Conservation (phyloP, 2,329 filamentous ascomycete genomes). For the Penicillium sp. region DNA sequence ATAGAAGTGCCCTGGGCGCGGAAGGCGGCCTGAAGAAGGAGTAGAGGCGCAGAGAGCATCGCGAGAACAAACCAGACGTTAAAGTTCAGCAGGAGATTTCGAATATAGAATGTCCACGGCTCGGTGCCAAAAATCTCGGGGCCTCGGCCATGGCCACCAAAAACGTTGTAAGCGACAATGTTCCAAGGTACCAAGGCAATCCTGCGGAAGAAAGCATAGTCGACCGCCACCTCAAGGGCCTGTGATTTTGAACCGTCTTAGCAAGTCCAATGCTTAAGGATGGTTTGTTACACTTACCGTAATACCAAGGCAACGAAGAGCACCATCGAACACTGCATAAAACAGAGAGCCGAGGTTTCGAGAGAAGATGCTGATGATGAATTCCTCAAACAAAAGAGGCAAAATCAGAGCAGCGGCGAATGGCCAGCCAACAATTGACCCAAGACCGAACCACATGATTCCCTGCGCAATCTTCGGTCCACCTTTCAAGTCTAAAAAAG, state of each 20-base stretch:
- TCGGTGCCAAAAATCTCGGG: slow-evolving; percentile 94
- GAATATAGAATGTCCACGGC: slow-evolving; percentile 94
- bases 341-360: slow-evolving; percentile 63
- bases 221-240: slow-evolving; percentile 70
- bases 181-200: slow-evolving; percentile 80
- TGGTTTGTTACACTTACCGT: slow-evolving; percentile 58
- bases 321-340: slow-evolving; percentile 67
- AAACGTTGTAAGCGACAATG: slow-evolving; percentile 94
- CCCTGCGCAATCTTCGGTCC: slow-evolving; percentile 78
- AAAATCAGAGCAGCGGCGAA: slow-evolving; percentile 81
- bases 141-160: slow-evolving; percentile 73
- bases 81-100: slow-evolving; percentile 90
- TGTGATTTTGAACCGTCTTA: slow-evolving; percentile 43
- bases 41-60: slow-evolving; percentile 71
- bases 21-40: slow-evolving; percentile 70
- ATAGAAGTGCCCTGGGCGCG: slow-evolving; percentile 64
- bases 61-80: slow-evolving; percentile 91
- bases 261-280: slow-evolving; percentile 9
- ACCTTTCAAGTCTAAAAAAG: slow-evolving; percentile 87
- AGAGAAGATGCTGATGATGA: slow-evolving; percentile 55
- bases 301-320: slow-evolving; percentile 66
- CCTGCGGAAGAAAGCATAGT: slow-evolving; percentile 83
- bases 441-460: slow-evolving; percentile 87
- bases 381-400: slow-evolving; percentile 80
- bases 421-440: slow-evolving; percentile 87